phyloP scores from a whole-genome alignment of 2,329 filamentous ascomycete genomes.

The Diaporthe caulivora region DNA sequence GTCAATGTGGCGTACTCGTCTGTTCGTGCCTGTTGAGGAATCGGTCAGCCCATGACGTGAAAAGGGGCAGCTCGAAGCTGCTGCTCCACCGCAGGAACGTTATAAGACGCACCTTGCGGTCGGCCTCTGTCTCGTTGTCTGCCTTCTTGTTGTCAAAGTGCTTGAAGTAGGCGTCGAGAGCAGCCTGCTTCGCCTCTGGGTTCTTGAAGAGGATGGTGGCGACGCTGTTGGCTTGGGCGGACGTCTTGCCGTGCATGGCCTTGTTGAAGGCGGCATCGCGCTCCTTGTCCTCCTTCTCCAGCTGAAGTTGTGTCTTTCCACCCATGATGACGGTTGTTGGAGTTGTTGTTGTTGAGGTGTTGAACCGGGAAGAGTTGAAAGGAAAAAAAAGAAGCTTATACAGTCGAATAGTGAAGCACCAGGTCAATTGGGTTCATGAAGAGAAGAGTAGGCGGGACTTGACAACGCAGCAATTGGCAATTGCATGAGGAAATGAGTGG shows the following conservation, averaged over 20 bases:
- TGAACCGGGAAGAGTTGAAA: background rate
- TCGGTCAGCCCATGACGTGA: constrained; percentile 38
- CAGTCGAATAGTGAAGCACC: background rate
- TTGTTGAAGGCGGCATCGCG: constrained; percentile 94
- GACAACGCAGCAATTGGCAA: constrained; percentile 15
- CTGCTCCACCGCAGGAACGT: background rate
- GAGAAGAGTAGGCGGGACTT: background rate
- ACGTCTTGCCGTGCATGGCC: constrained; percentile 82
- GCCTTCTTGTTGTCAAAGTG: constrained; percentile 84
- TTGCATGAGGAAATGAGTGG: constrained; percentile 25
- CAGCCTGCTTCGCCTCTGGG: constrained; percentile 64
- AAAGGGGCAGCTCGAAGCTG: background rate
- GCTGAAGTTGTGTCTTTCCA: constrained; percentile 47
- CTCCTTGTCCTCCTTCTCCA: constrained; percentile 85
- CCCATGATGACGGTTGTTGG: constrained; percentile 37
- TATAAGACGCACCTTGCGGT: constrained; percentile 75
- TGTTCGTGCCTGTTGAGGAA: constrained; percentile 72
- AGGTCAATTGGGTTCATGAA: constrained; percentile 30
- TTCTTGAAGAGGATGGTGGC: constrained; percentile 90
- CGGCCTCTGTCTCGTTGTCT: constrained; percentile 84
- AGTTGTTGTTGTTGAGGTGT: constrained; percentile 11
- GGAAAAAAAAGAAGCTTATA: background rate
- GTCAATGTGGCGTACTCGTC: constrained; percentile 94
- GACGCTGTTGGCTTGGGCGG: constrained; percentile 77
- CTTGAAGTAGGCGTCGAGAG: constrained; percentile 87